Percentiles rank a stretch among this genome's conserved stretches.
Evolutionary conservation across 495 filamentous ascomycete species (phyloP).

Genomic region (Neurospora hispaniola): DNA sequence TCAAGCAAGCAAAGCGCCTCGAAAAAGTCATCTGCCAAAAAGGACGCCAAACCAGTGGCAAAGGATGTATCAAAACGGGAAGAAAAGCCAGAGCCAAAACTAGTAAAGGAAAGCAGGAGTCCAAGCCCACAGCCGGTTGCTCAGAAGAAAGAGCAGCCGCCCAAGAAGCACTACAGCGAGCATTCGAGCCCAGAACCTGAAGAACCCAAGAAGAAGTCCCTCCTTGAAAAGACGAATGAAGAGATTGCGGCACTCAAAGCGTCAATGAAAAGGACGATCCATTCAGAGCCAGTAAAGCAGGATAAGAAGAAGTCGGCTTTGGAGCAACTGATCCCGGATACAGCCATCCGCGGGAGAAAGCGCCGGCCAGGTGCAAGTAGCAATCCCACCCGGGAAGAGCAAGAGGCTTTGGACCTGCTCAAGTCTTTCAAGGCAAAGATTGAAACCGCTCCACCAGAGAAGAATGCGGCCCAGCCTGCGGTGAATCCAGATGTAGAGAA

Average conservation of each 20-base stretch:
- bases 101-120: conserved; percentile 13
- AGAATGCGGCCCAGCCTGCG: conserved; percentile 20
- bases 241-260: conserved; percentile 86
- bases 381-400: conserved; percentile 39
- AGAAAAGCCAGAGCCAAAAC: not conserved
- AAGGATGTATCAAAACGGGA: conserved; percentile 22
- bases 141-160: conserved; percentile 12
- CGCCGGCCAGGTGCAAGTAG: conserved; percentile 46
- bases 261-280: conserved; percentile 75
- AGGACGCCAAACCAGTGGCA: conserved; percentile 20
- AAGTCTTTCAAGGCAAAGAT: conserved; percentile 72
- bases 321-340: conserved; percentile 77
- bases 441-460: conserved; percentile 46
- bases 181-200: conserved; percentile 40
- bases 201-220: conserved; percentile 29
- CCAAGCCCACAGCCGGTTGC: conserved; percentile 10
- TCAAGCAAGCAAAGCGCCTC: conserved; percentile 14
- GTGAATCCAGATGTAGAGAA: conserved; percentile 17
- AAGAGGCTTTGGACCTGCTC: conserved; percentile 53
- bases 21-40: conserved; percentile 17
- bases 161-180: conserved; percentile 8
- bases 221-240: conserved; percentile 65
- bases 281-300: conserved; percentile 41
- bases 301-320: conserved; percentile 55
- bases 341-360: conserved; percentile 69